These are phyloP conservation scores for Arachnomyces sp. DNA, from an alignment of 2,329 filamentous ascomycete genomes.

Conservation along the genomic window DNA sequence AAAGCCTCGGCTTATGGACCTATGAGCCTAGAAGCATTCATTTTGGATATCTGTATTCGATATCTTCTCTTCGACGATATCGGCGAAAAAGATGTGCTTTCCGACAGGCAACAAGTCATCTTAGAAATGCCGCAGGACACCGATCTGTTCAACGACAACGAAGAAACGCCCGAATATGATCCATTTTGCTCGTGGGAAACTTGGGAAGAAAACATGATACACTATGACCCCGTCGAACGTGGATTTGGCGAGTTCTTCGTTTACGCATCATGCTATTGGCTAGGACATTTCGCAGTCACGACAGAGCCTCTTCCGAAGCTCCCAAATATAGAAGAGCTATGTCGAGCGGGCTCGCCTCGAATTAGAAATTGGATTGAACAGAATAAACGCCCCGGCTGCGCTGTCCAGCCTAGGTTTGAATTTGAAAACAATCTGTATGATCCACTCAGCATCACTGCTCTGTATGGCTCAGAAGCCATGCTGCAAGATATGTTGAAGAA, in stretches of 20 bases:
- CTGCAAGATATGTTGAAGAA: slow-evolving; percentile 20
- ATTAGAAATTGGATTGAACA: slow-evolving; percentile 27
- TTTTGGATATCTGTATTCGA: slow-evolving; percentile 20
- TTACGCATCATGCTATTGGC: slow-evolving; percentile 31
- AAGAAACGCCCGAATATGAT: slow-evolving; percentile 13
- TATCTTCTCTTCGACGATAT: slow-evolving; percentile 20
- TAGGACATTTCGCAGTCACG: slow-evolving; percentile 22
- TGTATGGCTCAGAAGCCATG: slow-evolving; percentile 27
- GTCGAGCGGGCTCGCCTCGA: slow-evolving; percentile 18
- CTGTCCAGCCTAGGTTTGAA: slow-evolving; percentile 21
- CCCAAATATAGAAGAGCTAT: no score
- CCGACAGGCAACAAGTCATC: slow-evolving; percentile 19
- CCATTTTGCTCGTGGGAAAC: slow-evolving; percentile 20
- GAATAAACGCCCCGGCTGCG: slow-evolving; percentile 24
- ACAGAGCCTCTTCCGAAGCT: slow-evolving; percentile 8
- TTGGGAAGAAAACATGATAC: slow-evolving; percentile 25
- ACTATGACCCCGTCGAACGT: slow-evolving; percentile 17
- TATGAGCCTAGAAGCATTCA: slow-evolving; percentile 14
- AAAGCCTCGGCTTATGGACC: slow-evolving; percentile 3
- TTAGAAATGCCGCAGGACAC: slow-evolving; percentile 17
- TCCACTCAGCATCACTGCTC: slow-evolving; percentile 26
- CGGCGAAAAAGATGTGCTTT: slow-evolving; percentile 18
- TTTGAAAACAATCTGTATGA: slow-evolving; percentile 26
- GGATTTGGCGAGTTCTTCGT: slow-evolving; percentile 24
- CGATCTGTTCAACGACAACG: slow-evolving; percentile 19